Percentiles rank a stretch among this genome's conserved stretches.
Evolutionary conservation across 306 rosid genomes (phyloP).

Genomic region (Cicer bijugum): DNA sequence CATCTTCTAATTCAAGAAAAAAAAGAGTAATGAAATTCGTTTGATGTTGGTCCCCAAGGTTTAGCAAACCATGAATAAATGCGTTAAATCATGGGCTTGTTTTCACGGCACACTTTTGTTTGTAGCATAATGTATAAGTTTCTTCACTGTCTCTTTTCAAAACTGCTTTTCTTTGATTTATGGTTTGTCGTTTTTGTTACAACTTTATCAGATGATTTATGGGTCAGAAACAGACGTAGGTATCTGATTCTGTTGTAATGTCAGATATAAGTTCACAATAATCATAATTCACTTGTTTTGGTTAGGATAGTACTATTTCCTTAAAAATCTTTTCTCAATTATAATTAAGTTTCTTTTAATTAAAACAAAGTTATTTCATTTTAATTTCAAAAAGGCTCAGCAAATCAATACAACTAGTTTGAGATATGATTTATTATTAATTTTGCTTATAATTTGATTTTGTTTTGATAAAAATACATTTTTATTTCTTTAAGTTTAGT

Average conservation of each 20-base stretch:
- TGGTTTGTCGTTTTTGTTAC: slow-evolving; percentile 45
- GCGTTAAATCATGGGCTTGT: slow-evolving; percentile 40
- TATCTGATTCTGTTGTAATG: slow-evolving; percentile 52
- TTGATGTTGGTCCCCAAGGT: slow-evolving; percentile 57
- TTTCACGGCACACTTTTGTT: slow-evolving; percentile 50
- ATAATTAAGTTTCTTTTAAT: too few species aligned
- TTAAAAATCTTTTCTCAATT: not conserved
- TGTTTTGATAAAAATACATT: too few species aligned
- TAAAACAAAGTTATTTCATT: too few species aligned
- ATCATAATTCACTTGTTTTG: slow-evolving; percentile 33
- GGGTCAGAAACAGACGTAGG: slow-evolving; percentile 54
- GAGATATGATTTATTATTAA: too few species aligned
- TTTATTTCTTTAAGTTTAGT: too few species aligned
- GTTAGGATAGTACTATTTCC: not conserved
- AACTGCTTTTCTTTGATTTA: slow-evolving; percentile 38
- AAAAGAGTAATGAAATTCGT: slow-evolving; percentile 19
- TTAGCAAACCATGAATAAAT: slow-evolving; percentile 41
- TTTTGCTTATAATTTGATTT: too few species aligned
- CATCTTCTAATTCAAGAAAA: slow-evolving; percentile 36
- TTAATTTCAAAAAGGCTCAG: too few species aligned
- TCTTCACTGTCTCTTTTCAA: slow-evolving; percentile 17
- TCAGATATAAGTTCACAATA: slow-evolving; percentile 23
- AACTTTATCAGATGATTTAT: slow-evolving; percentile 46
- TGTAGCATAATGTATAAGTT: slow-evolving; percentile 35
- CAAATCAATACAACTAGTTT: too few species aligned